Evolutionary conservation across 176 grass and related monocot genomes (phyloP).

Genomic region (Phyllostachys edulis): DNA sequence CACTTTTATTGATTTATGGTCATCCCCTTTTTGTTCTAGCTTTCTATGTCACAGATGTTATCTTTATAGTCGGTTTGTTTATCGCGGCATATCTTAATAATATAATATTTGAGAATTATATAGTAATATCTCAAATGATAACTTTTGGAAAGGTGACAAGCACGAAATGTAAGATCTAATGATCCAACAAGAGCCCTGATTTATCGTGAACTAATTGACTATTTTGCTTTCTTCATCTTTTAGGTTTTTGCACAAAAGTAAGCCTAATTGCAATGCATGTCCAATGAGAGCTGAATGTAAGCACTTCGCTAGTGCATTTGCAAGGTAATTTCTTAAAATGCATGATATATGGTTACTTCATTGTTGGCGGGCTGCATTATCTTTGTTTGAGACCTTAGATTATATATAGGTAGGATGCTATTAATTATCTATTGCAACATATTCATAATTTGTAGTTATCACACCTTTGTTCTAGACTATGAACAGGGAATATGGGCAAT

Average conservation of each 20-base stretch:
- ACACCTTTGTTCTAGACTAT: background rate
- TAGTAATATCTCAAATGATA: too few relatives aligned
- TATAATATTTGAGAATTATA: too few relatives aligned
- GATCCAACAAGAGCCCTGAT: background rate
- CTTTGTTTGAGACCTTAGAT: background rate
- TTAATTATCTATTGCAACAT: background rate
- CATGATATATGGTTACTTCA: constrained; percentile 17
- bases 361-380: background rate
- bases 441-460: background rate
- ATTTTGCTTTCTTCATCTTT: constrained; percentile 4
- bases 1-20: too few relatives aligned
- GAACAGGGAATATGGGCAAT: background rate
- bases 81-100: too few relatives aligned
- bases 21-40: too few relatives aligned
- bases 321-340: constrained; percentile 59
- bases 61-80: too few relatives aligned
- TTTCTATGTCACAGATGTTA: too few relatives aligned
- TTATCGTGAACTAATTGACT: constrained; percentile 18
- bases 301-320: constrained; percentile 89
- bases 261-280: constrained; percentile 90
- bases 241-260: constrained; percentile 88
- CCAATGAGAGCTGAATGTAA: constrained; percentile 92
- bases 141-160: constrained; percentile 89
- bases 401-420: background rate
- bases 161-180: background rate